A percentile compares a stretch with the other conserved stretches of the same genome.
phyloP scores from a whole-genome alignment of 75 land plant species.

The Isoetes taiwanensis region DNA sequence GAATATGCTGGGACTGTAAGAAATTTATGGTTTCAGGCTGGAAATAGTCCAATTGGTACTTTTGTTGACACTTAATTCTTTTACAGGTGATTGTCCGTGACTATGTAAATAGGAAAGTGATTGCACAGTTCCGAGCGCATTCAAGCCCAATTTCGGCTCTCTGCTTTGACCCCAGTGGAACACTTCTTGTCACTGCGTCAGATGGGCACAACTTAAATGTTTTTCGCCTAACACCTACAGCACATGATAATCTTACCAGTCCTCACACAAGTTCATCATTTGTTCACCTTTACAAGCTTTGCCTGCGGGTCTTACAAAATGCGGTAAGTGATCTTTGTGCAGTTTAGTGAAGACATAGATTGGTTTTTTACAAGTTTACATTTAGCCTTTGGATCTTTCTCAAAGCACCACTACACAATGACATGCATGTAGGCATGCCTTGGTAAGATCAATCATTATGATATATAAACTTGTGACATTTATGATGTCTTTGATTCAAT shows the following conservation, averaged over 20 bases:
- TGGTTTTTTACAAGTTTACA: too few species aligned
- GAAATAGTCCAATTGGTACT: too few species aligned
- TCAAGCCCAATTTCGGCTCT: slow-evolving; percentile 80
- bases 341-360: too few species aligned
- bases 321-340: slow-evolving; percentile 70
- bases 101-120: slow-evolving; percentile 49
- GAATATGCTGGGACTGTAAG: slow-evolving; percentile 77
- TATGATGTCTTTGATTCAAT: too few species aligned
- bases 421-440: too few species aligned
- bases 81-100: slow-evolving; percentile 87
- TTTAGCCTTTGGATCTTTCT: too few species aligned
- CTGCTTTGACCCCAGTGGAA: slow-evolving; percentile 93
- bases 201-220: slow-evolving; percentile 90
- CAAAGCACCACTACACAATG: too few species aligned
- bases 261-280: slow-evolving; percentile 31
- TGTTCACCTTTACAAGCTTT: slow-evolving; percentile 80
- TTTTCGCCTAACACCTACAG: slow-evolving; percentile 68
- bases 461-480: too few species aligned
- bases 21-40: too few species aligned
- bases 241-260: slow-evolving; percentile 7
- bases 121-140: slow-evolving; percentile 88
- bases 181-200: slow-evolving; percentile 94
- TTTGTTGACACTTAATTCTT: too few species aligned
- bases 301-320: slow-evolving; percentile 82
- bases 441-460: too few species aligned